phyloP scores from a whole-genome alignment of 768 basidiomycete genomes.

The Boletellus sp. region DNA sequence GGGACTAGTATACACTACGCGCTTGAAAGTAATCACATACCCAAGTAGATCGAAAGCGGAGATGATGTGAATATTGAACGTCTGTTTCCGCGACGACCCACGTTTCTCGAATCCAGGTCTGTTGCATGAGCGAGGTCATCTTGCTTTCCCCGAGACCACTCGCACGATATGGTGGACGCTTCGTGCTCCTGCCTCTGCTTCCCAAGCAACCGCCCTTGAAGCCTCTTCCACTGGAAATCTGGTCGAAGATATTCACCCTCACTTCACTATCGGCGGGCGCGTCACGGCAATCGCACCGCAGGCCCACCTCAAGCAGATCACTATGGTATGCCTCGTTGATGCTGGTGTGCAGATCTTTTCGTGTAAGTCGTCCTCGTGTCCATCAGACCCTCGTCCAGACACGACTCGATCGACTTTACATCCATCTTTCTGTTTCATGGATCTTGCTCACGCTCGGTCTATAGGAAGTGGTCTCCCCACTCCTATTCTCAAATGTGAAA shows the following conservation, averaged over 20 bases:
- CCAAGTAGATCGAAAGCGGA: neutral
- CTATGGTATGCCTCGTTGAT: conserved; percentile 29
- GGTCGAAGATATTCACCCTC: conserved; percentile 56
- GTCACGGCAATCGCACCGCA: conserved; percentile 9
- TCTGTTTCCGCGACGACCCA: conserved; percentile 5
- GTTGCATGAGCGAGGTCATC: conserved; percentile 37
- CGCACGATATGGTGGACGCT: conserved; percentile 51
- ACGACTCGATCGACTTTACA: neutral
- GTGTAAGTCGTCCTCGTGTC: conserved; percentile 28
- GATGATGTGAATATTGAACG: neutral
- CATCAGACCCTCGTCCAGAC: too few relatives aligned
- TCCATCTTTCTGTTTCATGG: neutral
- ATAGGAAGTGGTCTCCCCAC: conserved; percentile 64
- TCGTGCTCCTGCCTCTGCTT: conserved; percentile 67
- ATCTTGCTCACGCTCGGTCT: conserved; percentile 12
- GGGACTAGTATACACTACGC: neutral
- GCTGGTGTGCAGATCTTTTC: conserved; percentile 39
- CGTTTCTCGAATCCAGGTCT: neutral
- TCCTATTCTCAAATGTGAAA: conserved; percentile 57
- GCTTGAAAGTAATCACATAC: neutral
- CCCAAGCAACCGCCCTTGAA: conserved; percentile 49
- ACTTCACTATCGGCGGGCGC: conserved; percentile 21
- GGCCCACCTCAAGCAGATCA: neutral
- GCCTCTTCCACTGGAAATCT: conserved; percentile 66
- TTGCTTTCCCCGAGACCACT: conserved; percentile 68